Evolutionary conservation across 768 basidiomycete species (phyloP).

Genomic region (Kwoniella sp.): DNA sequence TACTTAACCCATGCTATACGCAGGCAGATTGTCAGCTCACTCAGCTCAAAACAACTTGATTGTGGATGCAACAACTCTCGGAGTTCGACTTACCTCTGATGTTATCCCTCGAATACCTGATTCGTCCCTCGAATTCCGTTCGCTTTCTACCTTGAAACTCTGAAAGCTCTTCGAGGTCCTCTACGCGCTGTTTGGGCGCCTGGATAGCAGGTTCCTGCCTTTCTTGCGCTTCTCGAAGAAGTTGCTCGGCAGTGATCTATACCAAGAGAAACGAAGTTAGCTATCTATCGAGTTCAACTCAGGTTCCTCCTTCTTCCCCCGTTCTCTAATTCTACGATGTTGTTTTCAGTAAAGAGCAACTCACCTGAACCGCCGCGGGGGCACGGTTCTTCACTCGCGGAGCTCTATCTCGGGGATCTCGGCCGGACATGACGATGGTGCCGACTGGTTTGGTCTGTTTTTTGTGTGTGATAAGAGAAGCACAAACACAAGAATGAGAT

Average conservation of each 20-base stretch:
- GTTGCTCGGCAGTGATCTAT: constrained; percentile 96
- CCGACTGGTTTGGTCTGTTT: not conserved
- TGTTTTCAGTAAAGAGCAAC: too few relatives aligned
- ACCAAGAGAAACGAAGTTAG: constrained; percentile 12
- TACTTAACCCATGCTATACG: constrained; percentile 61
- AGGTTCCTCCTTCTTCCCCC: too few relatives aligned
- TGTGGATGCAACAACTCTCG: not conserved
- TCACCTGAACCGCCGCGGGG: constrained; percentile 85
- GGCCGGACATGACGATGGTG: constrained; percentile 30
- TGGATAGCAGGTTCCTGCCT: constrained; percentile 88
- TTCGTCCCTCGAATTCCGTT: constrained; percentile 83
- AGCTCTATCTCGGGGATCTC: constrained; percentile 52
- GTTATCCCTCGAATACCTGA: constrained; percentile 57
- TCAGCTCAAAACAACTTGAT: not conserved
- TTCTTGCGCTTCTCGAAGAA: constrained; percentile 97
- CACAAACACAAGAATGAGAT: not conserved
- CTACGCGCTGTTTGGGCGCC: constrained; percentile 91
- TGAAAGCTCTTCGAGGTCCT: constrained; percentile 84
- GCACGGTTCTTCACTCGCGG: constrained; percentile 88
- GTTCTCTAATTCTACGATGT: not conserved
- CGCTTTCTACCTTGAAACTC: constrained; percentile 84
- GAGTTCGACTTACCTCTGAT: constrained; percentile 46
- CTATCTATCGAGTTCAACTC: not conserved
- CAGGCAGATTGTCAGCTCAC: too few relatives aligned
- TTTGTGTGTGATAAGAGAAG: not conserved